phyloP scores from a whole-genome alignment of 768 basidiomycete genomes.

The Leccinum olivaceopallidum region DNA sequence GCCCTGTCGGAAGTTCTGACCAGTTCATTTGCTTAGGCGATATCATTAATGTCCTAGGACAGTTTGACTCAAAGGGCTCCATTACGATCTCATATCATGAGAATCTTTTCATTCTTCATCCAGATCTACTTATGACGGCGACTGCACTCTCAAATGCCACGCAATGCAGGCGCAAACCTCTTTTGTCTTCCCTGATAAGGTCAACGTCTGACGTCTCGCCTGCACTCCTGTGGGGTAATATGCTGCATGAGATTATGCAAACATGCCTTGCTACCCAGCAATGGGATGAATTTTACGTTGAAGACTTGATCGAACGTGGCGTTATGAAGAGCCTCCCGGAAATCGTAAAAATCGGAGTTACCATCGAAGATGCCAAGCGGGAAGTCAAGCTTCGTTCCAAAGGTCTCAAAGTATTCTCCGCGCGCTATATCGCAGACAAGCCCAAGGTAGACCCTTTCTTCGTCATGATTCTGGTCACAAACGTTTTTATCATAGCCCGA shows the following conservation, averaged over 20 bases:
- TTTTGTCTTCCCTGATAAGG: constrained; percentile 68
- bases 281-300: constrained; percentile 68
- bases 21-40: constrained; percentile 55
- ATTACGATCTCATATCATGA: constrained; percentile 63
- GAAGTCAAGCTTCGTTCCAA: constrained; percentile 64
- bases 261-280: constrained; percentile 58
- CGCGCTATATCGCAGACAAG: constrained; percentile 59
- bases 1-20: neutral
- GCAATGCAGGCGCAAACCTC: constrained; percentile 82
- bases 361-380: constrained; percentile 59
- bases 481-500: constrained; percentile 43
- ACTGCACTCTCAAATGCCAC: constrained; percentile 84
- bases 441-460: constrained; percentile 55
- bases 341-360: constrained; percentile 58
- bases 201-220: constrained; percentile 61
- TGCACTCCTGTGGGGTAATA: constrained; percentile 85
- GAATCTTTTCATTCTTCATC: constrained; percentile 84
- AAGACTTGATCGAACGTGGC: constrained; percentile 56
- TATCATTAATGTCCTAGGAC: constrained; percentile 74
- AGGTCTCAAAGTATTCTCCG: constrained; percentile 64
- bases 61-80: constrained; percentile 34
- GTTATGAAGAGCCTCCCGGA: constrained; percentile 56
- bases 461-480: neutral
- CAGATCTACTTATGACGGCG: constrained; percentile 88
- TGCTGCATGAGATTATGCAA: constrained; percentile 92